Base-by-base conservation (phyloP, 352 stramenopile genomes). In the Globisporangium irregulare region DNA sequence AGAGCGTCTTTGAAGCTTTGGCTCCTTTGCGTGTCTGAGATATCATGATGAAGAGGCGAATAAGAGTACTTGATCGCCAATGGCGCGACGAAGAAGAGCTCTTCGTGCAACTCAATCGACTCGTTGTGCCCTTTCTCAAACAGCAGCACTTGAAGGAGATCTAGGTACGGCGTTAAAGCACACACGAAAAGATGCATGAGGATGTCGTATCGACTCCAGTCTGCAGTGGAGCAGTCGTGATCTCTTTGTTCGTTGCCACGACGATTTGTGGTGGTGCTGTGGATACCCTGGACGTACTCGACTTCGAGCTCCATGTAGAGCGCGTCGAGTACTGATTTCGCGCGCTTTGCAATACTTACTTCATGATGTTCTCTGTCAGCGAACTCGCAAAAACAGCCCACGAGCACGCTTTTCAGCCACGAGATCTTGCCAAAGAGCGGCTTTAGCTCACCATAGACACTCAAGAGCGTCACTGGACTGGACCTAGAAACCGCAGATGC, bases 21-120 rank as follows among this genome's bases (percentile, higher is more conserved):
- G 34, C 62, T 68, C 36, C 36, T 64, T 70, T 54, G 65, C 68
- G 69, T 62, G 18, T 22, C 53, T 46, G 56, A 58, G 36, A 69
- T 62, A 34, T 73, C 70, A 75, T 55, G 59, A 8, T 54, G 68
- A 25, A 67, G 22, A 27, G 60, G n/a, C 36, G 59, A 51, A 7
- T 34, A 46, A 8, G 51, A 46, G 29, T 32, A 32, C 29, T 53
- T 53, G 22, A 51, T n/a, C 9, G 64, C 27, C 15, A 22, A 25
- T 64, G 66, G 62, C 9, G 62, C 73, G 14, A 62, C 38, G 53
- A 91, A 92, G 67, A 91, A 91, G 27, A 89, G 62, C 46, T 92
- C 84, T 3, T 68, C 59, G 59, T 83, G 72, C 36, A 89, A 55
- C 36, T 43, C 68, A 54, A 88, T 77, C 9, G 69, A 72, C 0